A percentile compares a stretch with the other conserved stretches of the same genome.
Evolutionary conservation across 768 basidiomycete genomes (phyloP).

Genomic region (Russula emetica): DNA sequence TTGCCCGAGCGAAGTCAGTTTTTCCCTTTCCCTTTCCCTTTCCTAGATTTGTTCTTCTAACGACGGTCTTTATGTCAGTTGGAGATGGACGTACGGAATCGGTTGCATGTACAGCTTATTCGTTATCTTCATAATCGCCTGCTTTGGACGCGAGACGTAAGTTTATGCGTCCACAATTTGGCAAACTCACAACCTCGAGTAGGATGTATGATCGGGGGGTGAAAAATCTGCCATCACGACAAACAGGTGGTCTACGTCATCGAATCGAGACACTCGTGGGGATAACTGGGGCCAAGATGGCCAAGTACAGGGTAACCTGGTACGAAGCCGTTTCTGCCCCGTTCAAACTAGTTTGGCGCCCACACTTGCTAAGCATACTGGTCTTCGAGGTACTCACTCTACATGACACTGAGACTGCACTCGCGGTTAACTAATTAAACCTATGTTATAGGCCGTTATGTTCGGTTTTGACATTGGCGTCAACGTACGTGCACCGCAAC

Average conservation of each 20-base stretch:
- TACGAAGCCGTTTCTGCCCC: constrained; percentile 41
- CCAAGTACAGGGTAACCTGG: constrained; percentile 55
- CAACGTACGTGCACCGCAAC: constrained; percentile 39
- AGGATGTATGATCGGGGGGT: constrained; percentile 56
- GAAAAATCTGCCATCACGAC: constrained; percentile 38
- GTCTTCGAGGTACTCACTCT: constrained; percentile 34
- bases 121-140: constrained; percentile 51
- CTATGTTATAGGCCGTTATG: constrained; percentile 40
- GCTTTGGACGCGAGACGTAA: constrained; percentile 66
- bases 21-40: constrained; percentile 17
- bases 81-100: constrained; percentile 66
- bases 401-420: background rate
- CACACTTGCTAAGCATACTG: constrained; percentile 53
- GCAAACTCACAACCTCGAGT: constrained; percentile 16
- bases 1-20: constrained; percentile 45
- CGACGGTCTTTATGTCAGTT: constrained; percentile 33
- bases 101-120: constrained; percentile 54
- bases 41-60: background rate
- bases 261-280: constrained; percentile 60
- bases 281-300: constrained; percentile 55
- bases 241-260: constrained; percentile 40
- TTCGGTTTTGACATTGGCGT: constrained; percentile 67
- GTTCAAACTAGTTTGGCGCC: constrained; percentile 57
- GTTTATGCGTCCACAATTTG: constrained; percentile 22
- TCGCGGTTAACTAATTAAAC: background rate